phyloP scores from a whole-genome alignment of 768 basidiomycete genomes.

The Kwoniella dejecticola region DNA sequence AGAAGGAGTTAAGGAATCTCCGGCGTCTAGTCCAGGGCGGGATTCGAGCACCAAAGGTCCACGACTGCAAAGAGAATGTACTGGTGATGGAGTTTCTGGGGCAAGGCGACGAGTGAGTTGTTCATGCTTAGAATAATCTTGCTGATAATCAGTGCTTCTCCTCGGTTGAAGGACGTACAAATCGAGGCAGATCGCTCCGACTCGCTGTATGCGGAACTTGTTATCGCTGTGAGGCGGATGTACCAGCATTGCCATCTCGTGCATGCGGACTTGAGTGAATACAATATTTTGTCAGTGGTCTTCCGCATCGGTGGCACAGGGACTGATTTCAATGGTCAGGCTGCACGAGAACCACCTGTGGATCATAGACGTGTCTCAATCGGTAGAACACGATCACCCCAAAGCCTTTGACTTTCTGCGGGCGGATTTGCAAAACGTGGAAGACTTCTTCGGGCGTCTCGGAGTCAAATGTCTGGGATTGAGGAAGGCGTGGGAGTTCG shows the following conservation, averaged over 20 bases:
- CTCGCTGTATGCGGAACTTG: slow-evolving; percentile 72
- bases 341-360: slow-evolving; percentile 67
- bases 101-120: slow-evolving; percentile 72
- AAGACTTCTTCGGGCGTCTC: slow-evolving; percentile 81
- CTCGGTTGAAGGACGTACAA: slow-evolving; percentile 85
- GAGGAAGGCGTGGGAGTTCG: slow-evolving; percentile 81
- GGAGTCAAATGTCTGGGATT: slow-evolving; percentile 78
- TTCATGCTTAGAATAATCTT: neutral
- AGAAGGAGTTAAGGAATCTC: slow-evolving; percentile 97
- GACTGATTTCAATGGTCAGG: slow-evolving; percentile 38
- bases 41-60: slow-evolving; percentile 79
- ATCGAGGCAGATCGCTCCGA: slow-evolving; percentile 62
- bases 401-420: slow-evolving; percentile 94
- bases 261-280: slow-evolving; percentile 96
- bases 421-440: slow-evolving; percentile 85
- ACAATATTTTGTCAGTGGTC: slow-evolving; percentile 79
- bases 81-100: slow-evolving; percentile 95
- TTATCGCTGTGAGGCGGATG: slow-evolving; percentile 77
- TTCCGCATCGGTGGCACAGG: neutral
- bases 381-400: slow-evolving; percentile 97
- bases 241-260: slow-evolving; percentile 90
- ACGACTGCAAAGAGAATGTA: slow-evolving; percentile 95
- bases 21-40: slow-evolving; percentile 80
- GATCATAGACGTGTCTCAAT: slow-evolving; percentile 98
- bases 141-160: slow-evolving; percentile 71